Evolutionary conservation across 352 stramenopile species (phyloP), one percentile per base, ranked within the genome.

Genomic region (Phytopythium ostracodes): DNA sequence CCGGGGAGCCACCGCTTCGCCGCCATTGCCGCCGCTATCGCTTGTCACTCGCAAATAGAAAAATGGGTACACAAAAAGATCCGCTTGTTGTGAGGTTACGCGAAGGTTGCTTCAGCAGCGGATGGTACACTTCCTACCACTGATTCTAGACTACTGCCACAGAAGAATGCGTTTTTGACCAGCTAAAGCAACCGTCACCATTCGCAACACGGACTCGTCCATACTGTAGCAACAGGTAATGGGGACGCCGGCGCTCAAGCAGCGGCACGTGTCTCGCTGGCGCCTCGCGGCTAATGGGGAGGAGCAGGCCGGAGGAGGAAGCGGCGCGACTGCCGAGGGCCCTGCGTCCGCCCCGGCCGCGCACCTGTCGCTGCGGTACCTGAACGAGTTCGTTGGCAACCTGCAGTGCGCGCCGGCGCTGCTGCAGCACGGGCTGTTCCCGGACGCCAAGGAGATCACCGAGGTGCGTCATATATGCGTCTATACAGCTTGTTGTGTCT

Each of bases 341-440:
- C 51, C 35, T 11, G 17, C 56, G 0, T 43, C 56, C 22, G 22
- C 60, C 42, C 9, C 18, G 0, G 4, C 33, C 14, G 29, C 29
- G 38, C 72, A 68, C 17, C 69, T 85, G 14, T 92, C 85, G 51
- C 59, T 94, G 63, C 83, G 85, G 14, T 94, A 94, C 60, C 69
- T 94, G 63, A 86, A 94, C 62, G 85, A 94, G 63, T 94, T 94
- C 53, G 81, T 94, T 36, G 81, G 79, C 60, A 86, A 89, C 59
- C 54, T 94, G 57, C 81, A 90, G 59, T 94, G 85, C 66, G 75
- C 81, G 11, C 68, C 85, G 33, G 68, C 74, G 11, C 62, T 94
- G 46, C 76, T 94, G 27, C 76, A 88, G 55, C 78, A 89, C 56
- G 73, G 79, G 20, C 70, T 94, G 27, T 94, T 89, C 56, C 85